Percentiles rank a stretch among this genome's conserved stretches.
phyloP scores from a whole-genome alignment of 1,284 basidiomycete species.

The Fistulina hepatica region DNA sequence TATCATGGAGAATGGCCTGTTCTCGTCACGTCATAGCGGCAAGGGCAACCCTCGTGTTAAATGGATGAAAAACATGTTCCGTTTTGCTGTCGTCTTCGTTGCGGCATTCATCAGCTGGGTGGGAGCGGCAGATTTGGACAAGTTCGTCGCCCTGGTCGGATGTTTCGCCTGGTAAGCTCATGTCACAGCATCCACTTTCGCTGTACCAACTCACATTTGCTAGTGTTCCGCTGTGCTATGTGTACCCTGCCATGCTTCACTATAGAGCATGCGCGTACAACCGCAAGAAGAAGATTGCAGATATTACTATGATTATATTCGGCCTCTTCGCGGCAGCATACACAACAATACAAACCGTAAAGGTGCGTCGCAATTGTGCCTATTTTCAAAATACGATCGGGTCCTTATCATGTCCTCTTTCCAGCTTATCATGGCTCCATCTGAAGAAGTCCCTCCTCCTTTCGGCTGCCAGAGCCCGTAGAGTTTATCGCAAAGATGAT shows the following conservation, averaged over 20 bases:
- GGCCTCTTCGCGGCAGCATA: slow-evolving; percentile 77
- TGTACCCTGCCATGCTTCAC: slow-evolving; percentile 92
- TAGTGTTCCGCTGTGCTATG: slow-evolving; percentile 88
- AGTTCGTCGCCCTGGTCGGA: slow-evolving; percentile 92
- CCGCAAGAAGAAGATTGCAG: slow-evolving; percentile 55
- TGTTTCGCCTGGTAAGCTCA: slow-evolving; percentile 82
- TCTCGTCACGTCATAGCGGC: slow-evolving; percentile 74
- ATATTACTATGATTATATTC: slow-evolving; percentile 75
- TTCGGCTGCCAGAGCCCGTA: no score
- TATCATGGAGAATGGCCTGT: slow-evolving; percentile 96
- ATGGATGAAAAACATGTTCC: slow-evolving; percentile 91
- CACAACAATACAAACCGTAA: slow-evolving; percentile 74
- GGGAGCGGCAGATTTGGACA: slow-evolving; percentile 89
- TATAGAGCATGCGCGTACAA: slow-evolving; percentile 81
- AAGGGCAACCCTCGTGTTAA: slow-evolving; percentile 60
- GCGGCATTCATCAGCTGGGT: slow-evolving; percentile 74
- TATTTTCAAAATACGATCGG: no score
- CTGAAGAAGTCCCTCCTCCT: no score
- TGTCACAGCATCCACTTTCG: slow-evolving; percentile 6
- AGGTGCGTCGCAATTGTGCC: slow-evolving; percentile 36
- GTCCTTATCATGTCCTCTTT: no score
- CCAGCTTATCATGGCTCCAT: no score
- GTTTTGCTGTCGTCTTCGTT: slow-evolving; percentile 64
- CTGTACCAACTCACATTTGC: slow-evolving; percentile 6
- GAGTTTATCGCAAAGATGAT: no score